Evolutionary conservation across 495 filamentous ascomycete species (phyloP), one percentile per base, ranked within the genome.

Genomic region (Penicillium longicatenatum): DNA sequence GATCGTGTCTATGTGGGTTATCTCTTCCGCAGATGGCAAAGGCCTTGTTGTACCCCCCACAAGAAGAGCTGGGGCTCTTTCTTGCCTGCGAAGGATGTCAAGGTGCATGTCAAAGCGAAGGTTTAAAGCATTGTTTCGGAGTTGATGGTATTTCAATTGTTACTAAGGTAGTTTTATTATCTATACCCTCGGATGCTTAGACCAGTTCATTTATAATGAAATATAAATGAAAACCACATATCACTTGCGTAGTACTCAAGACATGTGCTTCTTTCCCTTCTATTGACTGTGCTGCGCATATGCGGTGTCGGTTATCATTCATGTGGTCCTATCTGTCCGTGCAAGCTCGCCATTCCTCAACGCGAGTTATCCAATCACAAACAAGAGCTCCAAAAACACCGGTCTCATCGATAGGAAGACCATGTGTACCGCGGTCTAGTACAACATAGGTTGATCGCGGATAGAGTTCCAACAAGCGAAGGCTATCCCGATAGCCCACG

Each of bases 1-100:
- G 4, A 69, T 86, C 20, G 58, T 85, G 8, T 66, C 75, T 9
- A 67, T 77, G 58, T 85, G 83, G 73, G 77, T 86, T 31, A 70
- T 85, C 54, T 70, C 80, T 37, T 70, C 82, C 6, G 59, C 67
- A 2, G 61, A 69, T 48, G 69, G 55, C 9, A 50, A 57, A n/a
- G 58, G 50, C 3, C 65, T 75, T 31, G 58, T 47, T 10, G 63
- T 75, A 11, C 77, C 77, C 0, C 61, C 60, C 63, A 76, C 53
- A 68, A 59, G 41, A 52, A 59, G 11, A 71, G 73, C 5, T 72
- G 68, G 58, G 75, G 70, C 0, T 67, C 73, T 50, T 79, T 70
- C 58, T 58, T 66, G 56, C 74, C 76, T 5, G 61, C 66, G 17
- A 66, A 58, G 19, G 74, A 80, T 52, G 50, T 78, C 11, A 63